Conservation (phyloP, 805 yeast species). For the Saccharomyces eubayanus region DNA sequence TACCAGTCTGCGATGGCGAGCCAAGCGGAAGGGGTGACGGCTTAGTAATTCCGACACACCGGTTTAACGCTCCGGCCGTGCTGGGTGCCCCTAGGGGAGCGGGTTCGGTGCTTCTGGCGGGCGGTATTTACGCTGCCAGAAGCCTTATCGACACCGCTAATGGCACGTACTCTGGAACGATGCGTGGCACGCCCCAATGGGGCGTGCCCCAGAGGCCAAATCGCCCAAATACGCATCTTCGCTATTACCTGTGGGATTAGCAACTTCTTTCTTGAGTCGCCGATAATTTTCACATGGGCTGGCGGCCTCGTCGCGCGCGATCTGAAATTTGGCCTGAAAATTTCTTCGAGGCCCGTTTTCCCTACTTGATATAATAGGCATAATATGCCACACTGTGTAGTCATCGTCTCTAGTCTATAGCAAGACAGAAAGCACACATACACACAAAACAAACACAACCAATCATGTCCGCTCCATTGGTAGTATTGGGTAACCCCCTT, state of each 20-base stretch:
- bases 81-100: not conserved
- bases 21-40: not conserved
- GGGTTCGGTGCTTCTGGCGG: not conserved
- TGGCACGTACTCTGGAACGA: not conserved
- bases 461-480: not conserved
- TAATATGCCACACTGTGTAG: not conserved
- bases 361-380: not conserved
- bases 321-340: not conserved
- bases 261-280: not conserved
- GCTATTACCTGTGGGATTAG: not conserved
- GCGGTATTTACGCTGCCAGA: not conserved
- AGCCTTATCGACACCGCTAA: not conserved
- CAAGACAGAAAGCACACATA: not conserved
- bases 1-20: not conserved
- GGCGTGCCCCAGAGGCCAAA: not conserved
- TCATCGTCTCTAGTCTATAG: not conserved
- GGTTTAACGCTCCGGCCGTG: not conserved
- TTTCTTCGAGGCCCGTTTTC: not conserved
- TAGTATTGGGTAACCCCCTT: conserved; percentile 72
- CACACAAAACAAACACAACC: not conserved
- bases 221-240: not conserved
- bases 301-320: not conserved
- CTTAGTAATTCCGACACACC: not conserved
- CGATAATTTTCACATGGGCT: not conserved
- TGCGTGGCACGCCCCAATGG: not conserved